Base-by-base conservation (phyloP, 192 early-diverging fungal genomes). In the Coemansia sp. region DNA sequence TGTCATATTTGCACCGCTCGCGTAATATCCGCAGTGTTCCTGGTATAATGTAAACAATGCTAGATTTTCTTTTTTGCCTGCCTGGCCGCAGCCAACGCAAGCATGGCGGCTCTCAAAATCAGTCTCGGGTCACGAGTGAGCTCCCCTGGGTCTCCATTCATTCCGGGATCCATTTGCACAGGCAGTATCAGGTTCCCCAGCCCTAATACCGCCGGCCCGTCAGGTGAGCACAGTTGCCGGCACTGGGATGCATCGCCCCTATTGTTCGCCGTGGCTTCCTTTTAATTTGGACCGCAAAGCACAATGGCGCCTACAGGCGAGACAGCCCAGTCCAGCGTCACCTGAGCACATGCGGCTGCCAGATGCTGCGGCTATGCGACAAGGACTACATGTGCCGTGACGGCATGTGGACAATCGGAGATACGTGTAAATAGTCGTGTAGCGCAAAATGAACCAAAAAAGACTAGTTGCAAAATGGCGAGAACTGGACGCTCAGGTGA, bases 401-500 rank as follows among this genome's bases (percentile, higher is more conserved):
- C 47, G 47, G 47, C 47, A 51, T 27, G 12, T 25, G 7, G 3
- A 56, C 27, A 56, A 56, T 56, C 5, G 6, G 14, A 35, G 53
- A 53, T 29, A 35, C 31, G 43, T 37, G 39, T 56, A 14, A 24
- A 39, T 45, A 47, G 5, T 35, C 31, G 8, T 60, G 36, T 54
- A 9, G 20, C 19, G 38, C 14, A 38, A 47, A 67, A 29, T 8
- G 4, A 2, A 67, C 58, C 22, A 12, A 58, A 19, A 60, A 29
- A 42, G 25, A 37, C 0, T 35, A 19, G 36, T 36, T 64, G 31
- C 22, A 64, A 60, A 60, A 59, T 42, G 35, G 10, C 59, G 27
- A 22, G 9, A 35, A 8, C 8, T 22, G 10, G 6, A 6, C 31
- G 45, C 45, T 68, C 66, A 77, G 7, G 74, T 61, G 40, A 72